Evolutionary conservation across 179 eudicot genomes (phyloP), one percentile per base, ranked within the genome.

Genomic region (Silene coronaria): DNA sequence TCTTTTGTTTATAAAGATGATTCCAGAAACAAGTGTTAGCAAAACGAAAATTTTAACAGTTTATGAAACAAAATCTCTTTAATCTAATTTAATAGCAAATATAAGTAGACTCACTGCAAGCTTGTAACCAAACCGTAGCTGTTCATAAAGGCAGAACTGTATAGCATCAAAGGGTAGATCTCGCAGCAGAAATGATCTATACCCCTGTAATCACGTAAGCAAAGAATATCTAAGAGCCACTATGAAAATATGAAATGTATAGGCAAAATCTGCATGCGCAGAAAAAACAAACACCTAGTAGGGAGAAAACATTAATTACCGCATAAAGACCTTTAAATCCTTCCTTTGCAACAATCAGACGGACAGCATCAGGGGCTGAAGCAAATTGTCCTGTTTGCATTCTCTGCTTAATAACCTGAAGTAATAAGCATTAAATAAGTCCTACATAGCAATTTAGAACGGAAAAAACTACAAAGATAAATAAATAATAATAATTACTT

Each of bases 241-340:
- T 36, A 46, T 17, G 23, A 72, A 58, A 14, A 28, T 36, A 46
- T 17, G 23, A 72, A 58, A 72, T 27, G 72, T 38, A 59, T 21
- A 36, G 51, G 55, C 42, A 42, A 62, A 36, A 34, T 16, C 17
- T 2, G 26, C 34, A 26, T 11, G 46, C 21, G 2, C 16, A 70
- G 9, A 32, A 13, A 75, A 48, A 59, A 48, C 48, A 77, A 53
- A 42, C 24, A 68, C 17, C 24, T 46, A 74, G 51, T 17, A 62
- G 38, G 67, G 76, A 73, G 68, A 61, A 78, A 80, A 46, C 55
- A 75, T 74, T 69, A 63, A 84, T 78, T 90, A 93, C 98, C 90
- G 97, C 96, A 87, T 88, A 94, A 74, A 94, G 94, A 77, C 97
- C 98, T 88, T 86, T 94, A 77, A 88, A 94, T 57, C 98, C 97